These are phyloP conservation scores for Ascochyta rabiei DNA, from an alignment of 2,329 filamentous ascomycete species.

Conservation along the genomic window DNA sequence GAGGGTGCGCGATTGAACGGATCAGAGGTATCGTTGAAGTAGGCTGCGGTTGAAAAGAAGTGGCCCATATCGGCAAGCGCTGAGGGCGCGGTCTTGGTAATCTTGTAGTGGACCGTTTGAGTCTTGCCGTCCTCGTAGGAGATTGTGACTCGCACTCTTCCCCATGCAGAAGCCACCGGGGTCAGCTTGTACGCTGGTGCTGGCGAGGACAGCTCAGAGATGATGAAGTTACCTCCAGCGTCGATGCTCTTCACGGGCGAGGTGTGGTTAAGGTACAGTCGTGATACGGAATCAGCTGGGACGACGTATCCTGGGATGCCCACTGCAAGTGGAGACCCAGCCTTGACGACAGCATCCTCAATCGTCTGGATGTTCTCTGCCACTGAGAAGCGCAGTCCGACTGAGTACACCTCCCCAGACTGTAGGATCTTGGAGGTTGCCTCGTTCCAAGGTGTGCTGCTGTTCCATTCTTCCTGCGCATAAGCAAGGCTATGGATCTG, in stretches of 20 bases:
- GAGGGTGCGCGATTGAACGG: slow-evolving; percentile 62
- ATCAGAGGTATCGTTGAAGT: slow-evolving; percentile 59
- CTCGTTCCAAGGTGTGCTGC: slow-evolving; percentile 60
- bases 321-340: slow-evolving; percentile 57
- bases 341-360: slow-evolving; percentile 53
- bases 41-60: slow-evolving; percentile 62
- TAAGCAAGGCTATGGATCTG: slow-evolving; percentile 61
- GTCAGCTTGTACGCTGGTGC: slow-evolving; percentile 51
- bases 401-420: slow-evolving; percentile 54
- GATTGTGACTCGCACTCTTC: slow-evolving; percentile 57
- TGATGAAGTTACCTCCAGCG: slow-evolving; percentile 45
- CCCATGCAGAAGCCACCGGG: slow-evolving; percentile 55
- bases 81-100: slow-evolving; percentile 57
- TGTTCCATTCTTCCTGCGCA: slow-evolving; percentile 63
- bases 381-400: slow-evolving; percentile 60
- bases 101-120: slow-evolving; percentile 63
- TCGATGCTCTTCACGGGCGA: slow-evolving; percentile 51
- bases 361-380: slow-evolving; percentile 55
- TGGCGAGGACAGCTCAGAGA: slow-evolving; percentile 36
- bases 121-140: slow-evolving; percentile 55
- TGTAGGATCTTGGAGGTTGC: slow-evolving; percentile 56
- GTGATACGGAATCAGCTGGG: slow-evolving; percentile 54
- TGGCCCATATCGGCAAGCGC: slow-evolving; percentile 55
- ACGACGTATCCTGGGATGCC: slow-evolving; percentile 63
- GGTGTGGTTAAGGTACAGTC: slow-evolving; percentile 54